Base-by-base conservation (phyloP, 768 basidiomycete species). In the Boletus fagicola region DNA sequence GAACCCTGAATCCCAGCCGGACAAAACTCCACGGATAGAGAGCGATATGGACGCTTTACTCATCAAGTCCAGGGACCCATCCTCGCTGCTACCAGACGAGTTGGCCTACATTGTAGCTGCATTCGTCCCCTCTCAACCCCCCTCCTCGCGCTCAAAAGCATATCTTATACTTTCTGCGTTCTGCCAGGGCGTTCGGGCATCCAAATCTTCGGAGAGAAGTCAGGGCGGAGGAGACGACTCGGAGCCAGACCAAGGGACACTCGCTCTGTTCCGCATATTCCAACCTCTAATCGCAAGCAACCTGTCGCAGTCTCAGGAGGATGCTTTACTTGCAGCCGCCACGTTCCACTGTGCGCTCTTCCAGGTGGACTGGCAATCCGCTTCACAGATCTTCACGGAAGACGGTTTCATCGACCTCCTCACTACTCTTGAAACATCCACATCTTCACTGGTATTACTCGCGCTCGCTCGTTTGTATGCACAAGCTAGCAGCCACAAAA, bases 341-440 rank as follows among this genome's bases (percentile, higher is more conserved):
- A 79, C 83, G 1, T 87, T 92, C 68, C 77, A 94, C 49, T 76
- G 80, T n/a, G 90, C 90, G 0, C 75, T 95, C 20, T 92, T 93
- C 65, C 90, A 93, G 68, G 83, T 93, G n/a, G 90, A 92, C 62
- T 80, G 84, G 72, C 74, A 79, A 51, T 75, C 83, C 1, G 92
- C 90, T 11, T 76, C 85, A 11, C 63, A 77, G 24, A 83, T 95
- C 52, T 84, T 94, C 55, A 71, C 75, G 38, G 76, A 78, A 49
- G 86, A 90, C 57, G 86, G 84, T 4, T 69, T 87, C 16, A 63
- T 86, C 33, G 84, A 88, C 39, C 79, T 80, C 45, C 72, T 93
- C 51, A 77, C 83, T 66, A 78, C 80, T 15, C 78, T 87, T 26
- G 92, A 95, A 58, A 72, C 90, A n/a, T 76, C 75, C 45, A 76